A percentile compares a stretch with the other conserved stretches of the same genome.
Evolutionary conservation across 306 rosid genomes (phyloP).

Genomic region (Aeschynomene evenia): DNA sequence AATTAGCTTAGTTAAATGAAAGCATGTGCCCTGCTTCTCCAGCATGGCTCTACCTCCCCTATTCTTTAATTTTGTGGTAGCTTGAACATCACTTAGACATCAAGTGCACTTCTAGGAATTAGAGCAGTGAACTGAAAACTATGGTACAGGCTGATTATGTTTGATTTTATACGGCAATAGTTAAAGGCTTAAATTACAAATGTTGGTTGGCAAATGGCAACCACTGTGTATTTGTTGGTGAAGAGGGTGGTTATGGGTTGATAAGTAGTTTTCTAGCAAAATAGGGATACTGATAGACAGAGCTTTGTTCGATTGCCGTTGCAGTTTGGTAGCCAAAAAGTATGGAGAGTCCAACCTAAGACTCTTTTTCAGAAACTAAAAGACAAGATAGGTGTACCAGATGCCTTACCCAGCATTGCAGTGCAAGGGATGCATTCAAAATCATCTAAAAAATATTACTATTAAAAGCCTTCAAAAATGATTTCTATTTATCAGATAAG

Average conservation of each 20-base stretch:
- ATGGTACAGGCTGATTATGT: slow-evolving; percentile 13
- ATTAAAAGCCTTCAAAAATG: too few relatives aligned
- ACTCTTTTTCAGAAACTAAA: background rate
- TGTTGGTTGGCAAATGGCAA: slow-evolving; percentile 30
- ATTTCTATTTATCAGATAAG: background rate
- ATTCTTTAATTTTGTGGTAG: background rate
- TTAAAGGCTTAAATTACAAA: background rate
- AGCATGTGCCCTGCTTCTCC: slow-evolving; percentile 84
- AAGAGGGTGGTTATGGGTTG: slow-evolving; percentile 31
- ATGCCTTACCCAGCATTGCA: too few relatives aligned
- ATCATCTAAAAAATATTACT: too few relatives aligned
- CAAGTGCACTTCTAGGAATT: background rate
- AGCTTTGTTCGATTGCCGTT: slow-evolving; percentile 36
- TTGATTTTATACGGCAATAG: background rate
- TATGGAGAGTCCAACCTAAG: background rate
- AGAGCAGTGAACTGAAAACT: background rate
- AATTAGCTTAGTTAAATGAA: slow-evolving; percentile 1
- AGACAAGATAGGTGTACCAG: background rate
- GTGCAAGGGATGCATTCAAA: too few relatives aligned
- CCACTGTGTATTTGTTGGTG: slow-evolving; percentile 27
- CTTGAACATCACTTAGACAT: slow-evolving; percentile 16
- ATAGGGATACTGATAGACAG: slow-evolving; percentile 22
- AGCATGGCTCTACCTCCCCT: slow-evolving; percentile 48
- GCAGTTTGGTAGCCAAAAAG: slow-evolving; percentile 50
- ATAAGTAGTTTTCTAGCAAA: slow-evolving; percentile 30